Base-by-base conservation (phyloP, 495 filamentous ascomycete species). In the Xylaria longipes region DNA sequence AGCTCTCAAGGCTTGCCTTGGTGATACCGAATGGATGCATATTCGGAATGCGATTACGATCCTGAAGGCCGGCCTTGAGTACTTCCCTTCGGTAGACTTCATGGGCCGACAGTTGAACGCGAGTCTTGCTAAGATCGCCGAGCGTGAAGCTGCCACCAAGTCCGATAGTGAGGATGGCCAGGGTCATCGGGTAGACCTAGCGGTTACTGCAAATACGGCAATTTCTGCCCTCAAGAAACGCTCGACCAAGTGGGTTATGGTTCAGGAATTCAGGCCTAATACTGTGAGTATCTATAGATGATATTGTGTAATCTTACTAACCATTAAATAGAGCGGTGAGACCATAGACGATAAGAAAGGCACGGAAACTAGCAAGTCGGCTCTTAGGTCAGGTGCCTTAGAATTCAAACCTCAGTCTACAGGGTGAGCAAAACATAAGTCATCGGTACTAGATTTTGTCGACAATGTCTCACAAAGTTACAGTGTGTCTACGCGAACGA, bases 41-140 rank as follows among this genome's bases (percentile, higher is more conserved):
- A 97, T 98, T 77, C 89, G 94, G 15, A 99, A 99, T 77, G 93
- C 94, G 41, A 97, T 98, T 73, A 94, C 91, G 68, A 83, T 98
- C n/a, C 85, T 98, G 65, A 97, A 96, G 77, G 87, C 89, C 8
- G 85, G 97, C 48, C 86, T 91, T 41, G 88, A 92, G 37, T 85
- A 89, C 75, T 98, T 97, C 87, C 97, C 97, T 31, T 89, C 89
- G 17, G 89, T 98, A 56, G 95, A 96, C 74, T 95, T 92, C 84
- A 94, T 95, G 83, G 96, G 93, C 27, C 86, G 87, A 33, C 86
- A 89, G 50, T 91, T 97, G 76, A 79, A 91, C 22, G 84, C 84
- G 57, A 87, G 87, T 68, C 88, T 98, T 27, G 90, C 91, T 72
- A 88, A 90, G 70, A 89, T 90, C 52, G 91, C 94, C 35, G 87